These are phyloP conservation scores for Boletus rubropictus DNA, from an alignment of 768 basidiomycete genomes.

Conservation along the genomic window DNA sequence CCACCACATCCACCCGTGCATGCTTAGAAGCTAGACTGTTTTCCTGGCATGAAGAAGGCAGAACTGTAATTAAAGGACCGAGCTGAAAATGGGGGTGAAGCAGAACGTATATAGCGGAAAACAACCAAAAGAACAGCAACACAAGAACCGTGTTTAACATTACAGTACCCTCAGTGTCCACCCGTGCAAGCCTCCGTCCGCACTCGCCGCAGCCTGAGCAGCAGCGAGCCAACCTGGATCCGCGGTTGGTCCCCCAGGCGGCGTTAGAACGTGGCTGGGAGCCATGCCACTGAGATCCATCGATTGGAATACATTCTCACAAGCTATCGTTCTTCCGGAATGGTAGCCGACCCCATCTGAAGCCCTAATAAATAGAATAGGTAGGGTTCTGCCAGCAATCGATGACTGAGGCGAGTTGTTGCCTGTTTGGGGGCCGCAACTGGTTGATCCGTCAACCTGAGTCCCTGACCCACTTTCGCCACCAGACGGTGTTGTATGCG, in stretches of 20 bases:
- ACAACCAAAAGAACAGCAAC: constrained; percentile 25
- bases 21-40: constrained; percentile 6
- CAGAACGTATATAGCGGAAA: constrained; percentile 26
- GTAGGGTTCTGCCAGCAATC: constrained; percentile 66
- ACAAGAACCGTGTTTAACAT: constrained; percentile 19
- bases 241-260: constrained; percentile 39
- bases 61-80: constrained; percentile 1
- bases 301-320: constrained; percentile 71
- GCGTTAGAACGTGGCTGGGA: constrained; percentile 40
- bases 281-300: constrained; percentile 55
- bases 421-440: constrained; percentile 18
- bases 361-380: constrained; percentile 74
- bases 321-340: constrained; percentile 77
- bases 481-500: constrained; percentile 29
- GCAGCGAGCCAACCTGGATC: constrained; percentile 71
- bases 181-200: constrained; percentile 62
- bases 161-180: constrained; percentile 82
- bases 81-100: constrained; percentile 12
- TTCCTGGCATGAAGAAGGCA: constrained; percentile 1
- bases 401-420: constrained; percentile 37
- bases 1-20: constrained; percentile 5
- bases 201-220: constrained; percentile 61
- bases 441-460: constrained; percentile 23
- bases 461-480: constrained; percentile 22
- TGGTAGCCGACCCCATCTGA: constrained; percentile 86